Base-by-base conservation (phyloP, 1,139 yeast species). In the Diutina siamensis region DNA sequence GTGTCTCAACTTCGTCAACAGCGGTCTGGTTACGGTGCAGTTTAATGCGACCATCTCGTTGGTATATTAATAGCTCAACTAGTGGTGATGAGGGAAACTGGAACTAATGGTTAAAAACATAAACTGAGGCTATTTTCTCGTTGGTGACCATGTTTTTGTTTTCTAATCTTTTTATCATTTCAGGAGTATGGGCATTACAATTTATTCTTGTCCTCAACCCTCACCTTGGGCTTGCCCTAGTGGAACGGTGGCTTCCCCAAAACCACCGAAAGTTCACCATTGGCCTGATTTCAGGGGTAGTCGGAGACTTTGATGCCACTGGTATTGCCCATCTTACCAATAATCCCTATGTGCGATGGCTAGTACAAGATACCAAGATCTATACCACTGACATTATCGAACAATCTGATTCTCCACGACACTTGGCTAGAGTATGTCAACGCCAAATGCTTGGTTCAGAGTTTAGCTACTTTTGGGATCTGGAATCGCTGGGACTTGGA, bases 201-300 rank as follows among this genome's bases (percentile, higher is more conserved):
- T n/a, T n/a, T n/a, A n/a, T n/a, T n/a, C n/a, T n/a, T n/a, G n/a
- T n/a, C n/a, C n/a, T n/a, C n/a, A n/a, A n/a, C n/a, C n/a, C n/a
- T n/a, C n/a, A n/a, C n/a, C n/a, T n/a, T n/a, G n/a, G n/a, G n/a
- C n/a, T n/a, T n/a, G n/a, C n/a, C n/a, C n/a, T n/a, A n/a, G n/a
- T n/a, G n/a, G n/a, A n/a, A n/a, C n/a, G n/a, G n/a, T n/a, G n/a
- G n/a, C n/a, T n/a, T n/a, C n/a, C n/a, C n/a, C n/a, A n/a, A n/a
- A n/a, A n/a, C n/a, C 21, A 19, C 7, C 38, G 38, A 5, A 8
- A 9, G n/a, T 71, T 76, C 49, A 65, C 76, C 0, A 76, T 83
- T 53, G 89, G 88, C 0, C 68, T 68, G 19, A 80, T 81, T 54
- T 75, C 73, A 51, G 88, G 83, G 0, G 75, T 83, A 52, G 67